Conservation (phyloP, 768 basidiomycete species). For the Mycena galericulata region DNA sequence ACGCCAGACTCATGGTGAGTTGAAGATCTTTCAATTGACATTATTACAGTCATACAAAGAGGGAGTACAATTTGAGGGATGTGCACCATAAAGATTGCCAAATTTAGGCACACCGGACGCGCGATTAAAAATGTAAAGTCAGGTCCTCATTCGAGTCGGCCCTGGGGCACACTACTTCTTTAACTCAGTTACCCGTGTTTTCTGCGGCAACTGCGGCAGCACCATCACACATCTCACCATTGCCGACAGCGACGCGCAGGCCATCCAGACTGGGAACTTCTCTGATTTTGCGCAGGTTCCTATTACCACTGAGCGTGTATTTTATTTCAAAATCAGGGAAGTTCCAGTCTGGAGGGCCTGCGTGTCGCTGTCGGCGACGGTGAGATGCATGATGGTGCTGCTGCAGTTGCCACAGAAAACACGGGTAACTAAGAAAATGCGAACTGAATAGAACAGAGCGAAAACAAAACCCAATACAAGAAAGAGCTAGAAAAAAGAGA, state of each 20-base stretch:
- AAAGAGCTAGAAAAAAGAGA: too few species aligned
- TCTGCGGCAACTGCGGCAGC: conserved; percentile 52
- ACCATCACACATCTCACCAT: conserved; percentile 49
- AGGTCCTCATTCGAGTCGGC: background rate
- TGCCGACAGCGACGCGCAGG: conserved; percentile 49
- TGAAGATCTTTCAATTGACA: too few species aligned
- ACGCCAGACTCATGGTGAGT: too few species aligned
- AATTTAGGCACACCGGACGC: too few species aligned
- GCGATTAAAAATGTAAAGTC: too few species aligned
- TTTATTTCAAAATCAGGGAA: conserved; percentile 42
- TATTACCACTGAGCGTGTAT: conserved; percentile 47
- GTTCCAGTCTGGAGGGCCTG: conserved; percentile 54
- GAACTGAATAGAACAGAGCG: too few species aligned
- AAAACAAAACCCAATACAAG: too few species aligned
- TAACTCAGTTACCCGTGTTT: conserved; percentile 50
- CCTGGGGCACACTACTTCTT: background rate
- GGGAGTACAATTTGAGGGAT: too few species aligned
- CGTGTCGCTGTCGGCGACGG: conserved; percentile 46
- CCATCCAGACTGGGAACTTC: conserved; percentile 55
- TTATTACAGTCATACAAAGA: too few species aligned
- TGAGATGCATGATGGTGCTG: conserved; percentile 50
- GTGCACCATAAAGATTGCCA: too few species aligned
- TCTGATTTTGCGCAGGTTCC: conserved; percentile 45
- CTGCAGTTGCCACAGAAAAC: conserved; percentile 53
- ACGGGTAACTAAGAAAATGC: conserved; percentile 49